These are phyloP conservation scores for Ceratobasidium sp. DNA, from an alignment of 1,284 basidiomycete species.

Conservation along the genomic window DNA sequence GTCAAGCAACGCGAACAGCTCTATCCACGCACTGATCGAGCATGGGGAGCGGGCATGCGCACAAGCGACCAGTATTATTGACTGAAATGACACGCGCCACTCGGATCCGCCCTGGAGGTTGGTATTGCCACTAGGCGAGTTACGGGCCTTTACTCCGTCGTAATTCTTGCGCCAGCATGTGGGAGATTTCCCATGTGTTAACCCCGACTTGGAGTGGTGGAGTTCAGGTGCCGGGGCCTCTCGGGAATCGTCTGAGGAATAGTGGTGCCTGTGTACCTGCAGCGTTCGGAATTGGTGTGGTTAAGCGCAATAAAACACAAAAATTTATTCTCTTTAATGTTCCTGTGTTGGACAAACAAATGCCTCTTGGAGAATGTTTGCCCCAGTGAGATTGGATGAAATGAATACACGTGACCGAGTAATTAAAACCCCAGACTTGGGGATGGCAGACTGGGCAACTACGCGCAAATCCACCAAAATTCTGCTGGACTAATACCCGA, in stretches of 20 bases:
- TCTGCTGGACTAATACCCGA: neutral
- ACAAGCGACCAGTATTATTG: neutral
- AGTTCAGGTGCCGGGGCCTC: neutral
- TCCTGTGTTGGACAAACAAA: neutral
- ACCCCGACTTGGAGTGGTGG: slow-evolving; percentile 15
- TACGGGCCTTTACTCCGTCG: slow-evolving; percentile 11
- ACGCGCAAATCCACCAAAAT: no score
- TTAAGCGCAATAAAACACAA: no score
- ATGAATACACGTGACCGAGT: slow-evolving; percentile 1
- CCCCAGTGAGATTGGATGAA: neutral
- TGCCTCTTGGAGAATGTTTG: neutral
- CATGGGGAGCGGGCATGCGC: neutral
- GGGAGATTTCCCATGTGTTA: slow-evolving; percentile 3
- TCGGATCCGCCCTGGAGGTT: neutral
- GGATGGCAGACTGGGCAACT: no score
- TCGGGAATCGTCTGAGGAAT: neutral
- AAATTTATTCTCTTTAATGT: no score
- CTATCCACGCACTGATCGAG: neutral
- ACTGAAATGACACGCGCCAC: slow-evolving; percentile 14
- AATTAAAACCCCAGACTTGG: neutral
- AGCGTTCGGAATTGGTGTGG: neutral
- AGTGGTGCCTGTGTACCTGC: neutral
- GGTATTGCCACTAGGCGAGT: neutral
- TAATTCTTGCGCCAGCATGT: neutral
- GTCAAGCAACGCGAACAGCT: neutral